Evolutionary conservation across 2,329 filamentous ascomycete genomes (phyloP), one percentile per base, ranked within the genome.

Genomic region (Cladobotryum protrusum): DNA sequence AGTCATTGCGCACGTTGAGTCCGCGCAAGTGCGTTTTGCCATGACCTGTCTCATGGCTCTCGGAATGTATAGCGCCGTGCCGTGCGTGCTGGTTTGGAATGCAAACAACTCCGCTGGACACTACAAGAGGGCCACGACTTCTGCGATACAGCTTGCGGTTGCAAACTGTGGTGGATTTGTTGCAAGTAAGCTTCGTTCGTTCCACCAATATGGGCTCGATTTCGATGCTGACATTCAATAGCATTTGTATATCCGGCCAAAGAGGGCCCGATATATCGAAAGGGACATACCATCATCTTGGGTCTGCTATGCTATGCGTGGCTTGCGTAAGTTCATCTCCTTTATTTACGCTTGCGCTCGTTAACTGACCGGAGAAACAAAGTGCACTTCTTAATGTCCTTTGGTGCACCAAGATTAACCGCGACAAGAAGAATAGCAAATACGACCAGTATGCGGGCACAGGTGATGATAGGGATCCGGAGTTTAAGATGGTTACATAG

Each of bases 11-110:
- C 79, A 80, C 43, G 71, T 77, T 15, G 61, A 69, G 9, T 70
- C 72, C 18, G 62, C 79, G 1, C 70, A 73, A 1, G 71, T 78
- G 4, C 77, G 81, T 46, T 86, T 85, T 56, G 81, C 73, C 36
- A 85, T 85, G 79, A 85, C 82, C 0, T 83, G 83, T 58, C 67
- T 86, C 48, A 84, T 85, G 80, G 79, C 82, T 1, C 78, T 76
- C 0, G 83, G 83, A 9, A 72, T 85, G 60, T 86, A 85, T 60
- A 72, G 74, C 42, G 79, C 77, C 39, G 80, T 85, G 0, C 82
- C 83, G 0, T 78, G 76, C 15, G 76, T 85, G 3, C 67, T 86
- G 9, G 82, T 77, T 1, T 86, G 83, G 82, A 78, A 82, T 54
- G 78, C 79, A 2, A 86, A 86, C 60, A 86, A 86, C 61, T 82